Conservation (phyloP, 768 basidiomycete genomes). For the Kwoniella sp. region DNA sequence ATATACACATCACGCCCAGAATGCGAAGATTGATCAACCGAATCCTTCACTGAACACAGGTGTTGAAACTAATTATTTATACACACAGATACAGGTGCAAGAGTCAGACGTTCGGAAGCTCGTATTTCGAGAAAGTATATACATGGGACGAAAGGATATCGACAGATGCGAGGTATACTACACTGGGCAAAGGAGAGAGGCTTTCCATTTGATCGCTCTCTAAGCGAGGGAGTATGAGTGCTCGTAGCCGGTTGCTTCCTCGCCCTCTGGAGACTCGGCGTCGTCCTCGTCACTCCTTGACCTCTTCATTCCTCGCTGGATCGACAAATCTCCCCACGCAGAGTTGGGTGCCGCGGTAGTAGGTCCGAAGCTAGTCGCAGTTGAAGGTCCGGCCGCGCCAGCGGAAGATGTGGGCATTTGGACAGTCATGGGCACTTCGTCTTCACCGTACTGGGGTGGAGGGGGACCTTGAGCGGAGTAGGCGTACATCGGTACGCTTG, state of each 20-base stretch:
- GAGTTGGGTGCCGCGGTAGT: neutral
- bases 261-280: constrained; percentile 18
- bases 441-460: constrained; percentile 47
- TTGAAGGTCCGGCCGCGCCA: neutral
- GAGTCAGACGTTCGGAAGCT: no score
- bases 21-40: no score
- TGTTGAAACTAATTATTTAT: neutral
- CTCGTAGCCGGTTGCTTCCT: neutral
- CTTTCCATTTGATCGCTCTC: neutral
- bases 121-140: no score
- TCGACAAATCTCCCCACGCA: neutral
- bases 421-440: constrained; percentile 46
- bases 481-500: constrained; percentile 7
- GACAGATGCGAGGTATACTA: neutral
- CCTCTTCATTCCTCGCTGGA: constrained; percentile 15
- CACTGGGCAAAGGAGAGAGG: neutral
- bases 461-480: constrained; percentile 21
- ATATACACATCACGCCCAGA: neutral
- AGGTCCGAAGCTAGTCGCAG: neutral
- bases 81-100: neutral
- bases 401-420: constrained; percentile 28
- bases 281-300: constrained; percentile 15
- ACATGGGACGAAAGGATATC: no score
- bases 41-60: neutral
- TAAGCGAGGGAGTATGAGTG: neutral